These are phyloP conservation scores for Trichoderma koningii DNA, from an alignment of 2,329 filamentous ascomycete species.

Conservation along the genomic window DNA sequence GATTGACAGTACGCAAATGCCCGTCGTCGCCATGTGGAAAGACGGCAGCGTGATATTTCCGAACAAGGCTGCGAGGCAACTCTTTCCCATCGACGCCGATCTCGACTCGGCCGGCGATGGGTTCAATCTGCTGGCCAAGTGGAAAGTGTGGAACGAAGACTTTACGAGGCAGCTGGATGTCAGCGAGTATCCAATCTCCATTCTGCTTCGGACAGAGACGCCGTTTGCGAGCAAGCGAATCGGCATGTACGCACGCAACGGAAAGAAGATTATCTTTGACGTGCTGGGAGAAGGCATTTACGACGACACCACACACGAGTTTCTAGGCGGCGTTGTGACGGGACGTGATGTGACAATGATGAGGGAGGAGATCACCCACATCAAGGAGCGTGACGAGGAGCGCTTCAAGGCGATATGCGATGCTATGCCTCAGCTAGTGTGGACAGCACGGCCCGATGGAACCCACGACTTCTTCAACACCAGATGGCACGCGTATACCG, in stretches of 20 bases:
- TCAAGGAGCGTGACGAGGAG: slow-evolving; percentile 70
- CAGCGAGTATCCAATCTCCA: slow-evolving; percentile 67
- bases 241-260: slow-evolving; percentile 60
- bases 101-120: slow-evolving; percentile 48
- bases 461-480: slow-evolving; percentile 72
- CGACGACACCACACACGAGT: slow-evolving; percentile 68
- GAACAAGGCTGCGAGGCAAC: slow-evolving; percentile 63
- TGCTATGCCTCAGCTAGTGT: slow-evolving; percentile 70
- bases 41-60: slow-evolving; percentile 74
- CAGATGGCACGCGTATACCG: slow-evolving; percentile 80
- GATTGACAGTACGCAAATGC: slow-evolving; percentile 72
- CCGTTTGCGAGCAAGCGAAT: slow-evolving; percentile 62
- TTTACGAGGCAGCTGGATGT: slow-evolving; percentile 61
- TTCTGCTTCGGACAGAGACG: slow-evolving; percentile 62
- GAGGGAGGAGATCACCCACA: slow-evolving; percentile 67
- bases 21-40: slow-evolving; percentile 79
- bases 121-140: slow-evolving; percentile 60
- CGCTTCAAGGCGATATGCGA: slow-evolving; percentile 77
- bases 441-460: slow-evolving; percentile 70
- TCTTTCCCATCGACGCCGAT: slow-evolving; percentile 51
- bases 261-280: slow-evolving; percentile 62
- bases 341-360: slow-evolving; percentile 73
- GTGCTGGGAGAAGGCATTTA: slow-evolving; percentile 66
- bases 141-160: slow-evolving; percentile 65
- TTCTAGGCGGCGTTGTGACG: slow-evolving; percentile 71